A percentile compares a stretch with the other conserved stretches of the same genome.
These are phyloP conservation scores for Paspalum vaginatum DNA, from an alignment of 176 grass and related monocot genomes.

Conservation along the genomic window DNA sequence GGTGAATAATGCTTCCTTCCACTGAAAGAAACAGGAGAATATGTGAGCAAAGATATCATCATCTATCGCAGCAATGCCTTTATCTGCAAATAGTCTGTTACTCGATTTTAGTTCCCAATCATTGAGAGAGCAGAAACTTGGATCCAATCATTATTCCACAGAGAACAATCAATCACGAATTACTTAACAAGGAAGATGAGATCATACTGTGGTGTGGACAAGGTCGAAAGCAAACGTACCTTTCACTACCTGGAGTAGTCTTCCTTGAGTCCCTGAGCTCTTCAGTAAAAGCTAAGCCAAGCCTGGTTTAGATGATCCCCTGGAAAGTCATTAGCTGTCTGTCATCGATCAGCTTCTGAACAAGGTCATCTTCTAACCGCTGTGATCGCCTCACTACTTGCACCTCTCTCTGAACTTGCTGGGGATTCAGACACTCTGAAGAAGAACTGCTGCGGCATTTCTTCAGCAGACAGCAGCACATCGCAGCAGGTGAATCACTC, in stretches of 20 bases:
- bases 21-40: conserved; percentile 35
- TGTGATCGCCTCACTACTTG: neutral
- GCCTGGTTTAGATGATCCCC: neutral
- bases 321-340: conserved; percentile 18
- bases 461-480: neutral
- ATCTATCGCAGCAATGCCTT: neutral
- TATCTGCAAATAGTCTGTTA: neutral
- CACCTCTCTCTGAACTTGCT: neutral
- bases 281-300: conserved; percentile 30
- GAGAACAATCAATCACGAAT: neutral
- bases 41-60: neutral
- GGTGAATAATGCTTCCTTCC: neutral
- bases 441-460: neutral
- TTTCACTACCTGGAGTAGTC: conserved; percentile 37
- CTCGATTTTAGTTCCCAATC: neutral
- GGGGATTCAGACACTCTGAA: conserved; percentile 12
- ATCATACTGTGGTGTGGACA: neutral
- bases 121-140: conserved; percentile 1
- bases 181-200: conserved; percentile 24
- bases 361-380: neutral
- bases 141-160: neutral
- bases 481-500: neutral
- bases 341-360: neutral
- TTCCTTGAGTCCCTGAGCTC: conserved; percentile 3
- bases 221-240: conserved; percentile 29